These are phyloP conservation scores for Coemansia sp. DNA, from an alignment of 192 early-diverging fungal genomes.

Conservation along the genomic window DNA sequence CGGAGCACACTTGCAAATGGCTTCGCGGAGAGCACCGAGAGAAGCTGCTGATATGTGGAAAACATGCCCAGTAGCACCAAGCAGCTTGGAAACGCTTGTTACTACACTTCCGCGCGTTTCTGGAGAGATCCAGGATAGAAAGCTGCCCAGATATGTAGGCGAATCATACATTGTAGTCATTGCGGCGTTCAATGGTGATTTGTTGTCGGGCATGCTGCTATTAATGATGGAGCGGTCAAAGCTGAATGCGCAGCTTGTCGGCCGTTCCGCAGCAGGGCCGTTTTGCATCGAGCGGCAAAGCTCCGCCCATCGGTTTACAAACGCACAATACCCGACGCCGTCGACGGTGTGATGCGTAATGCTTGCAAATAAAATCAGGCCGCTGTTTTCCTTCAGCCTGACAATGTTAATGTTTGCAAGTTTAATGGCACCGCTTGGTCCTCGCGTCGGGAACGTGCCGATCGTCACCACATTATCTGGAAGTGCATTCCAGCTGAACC, in stretches of 20 bases:
- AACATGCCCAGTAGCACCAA: not conserved
- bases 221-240: conserved; percentile 34
- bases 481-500: conserved; percentile 14
- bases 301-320: conserved; percentile 26
- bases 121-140: conserved; percentile 14
- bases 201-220: conserved; percentile 10
- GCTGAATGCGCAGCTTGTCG: not conserved
- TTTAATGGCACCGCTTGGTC: conserved; percentile 5
- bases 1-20: not conserved
- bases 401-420: conserved; percentile 8
- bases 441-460: not conserved
- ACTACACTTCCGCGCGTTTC: conserved; percentile 1
- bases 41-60: conserved; percentile 10
- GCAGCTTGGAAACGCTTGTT: not conserved
- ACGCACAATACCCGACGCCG: conserved; percentile 6
- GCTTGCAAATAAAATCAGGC: conserved; percentile 19
- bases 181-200: not conserved
- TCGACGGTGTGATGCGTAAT: conserved; percentile 18
- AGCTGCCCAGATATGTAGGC: not conserved
- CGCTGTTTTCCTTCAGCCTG: conserved; percentile 19
- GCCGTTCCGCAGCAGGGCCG: not conserved
- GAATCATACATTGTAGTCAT: conserved; percentile 14
- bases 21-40: not conserved
- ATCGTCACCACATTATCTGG: not conserved
- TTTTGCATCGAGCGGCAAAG: conserved; percentile 1